These are phyloP conservation scores for Camelina laxa DNA, from an alignment of 345 rosid species.

Conservation along the genomic window DNA sequence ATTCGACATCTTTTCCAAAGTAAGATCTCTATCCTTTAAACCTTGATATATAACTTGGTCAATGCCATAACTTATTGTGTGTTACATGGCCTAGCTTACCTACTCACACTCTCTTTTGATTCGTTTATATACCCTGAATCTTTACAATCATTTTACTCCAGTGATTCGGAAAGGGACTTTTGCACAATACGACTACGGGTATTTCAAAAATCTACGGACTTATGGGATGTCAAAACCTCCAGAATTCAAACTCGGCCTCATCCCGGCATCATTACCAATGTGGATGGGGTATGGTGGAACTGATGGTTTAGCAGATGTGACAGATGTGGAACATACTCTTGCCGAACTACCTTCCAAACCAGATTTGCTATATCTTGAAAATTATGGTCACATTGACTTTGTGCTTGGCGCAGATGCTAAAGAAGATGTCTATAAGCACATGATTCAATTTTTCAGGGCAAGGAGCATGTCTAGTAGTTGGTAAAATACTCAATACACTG, in stretches of 20 bases:
- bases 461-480: conserved; percentile 48
- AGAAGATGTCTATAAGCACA: conserved; percentile 61
- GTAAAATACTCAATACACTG: conserved; percentile 32
- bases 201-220: conserved; percentile 58
- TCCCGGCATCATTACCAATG: conserved; percentile 73
- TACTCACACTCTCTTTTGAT: conserved; percentile 6
- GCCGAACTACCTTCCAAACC: conserved; percentile 59
- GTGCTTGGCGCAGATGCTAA: conserved; percentile 59
- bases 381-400: conserved; percentile 81
- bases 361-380: conserved; percentile 69
- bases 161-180: conserved; percentile 95
- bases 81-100: conserved; percentile 13
- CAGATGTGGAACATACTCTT: conserved; percentile 71
- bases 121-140: background rate
- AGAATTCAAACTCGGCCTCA: conserved; percentile 59
- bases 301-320: conserved; percentile 72
- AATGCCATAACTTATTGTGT: background rate
- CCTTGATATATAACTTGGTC: background rate
- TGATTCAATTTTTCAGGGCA: conserved; percentile 73
- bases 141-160: conserved; percentile 30
- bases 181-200: conserved; percentile 75
- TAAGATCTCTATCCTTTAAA: conserved; percentile 43
- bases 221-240: conserved; percentile 74
- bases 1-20: conserved; percentile 92
- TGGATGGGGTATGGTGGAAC: conserved; percentile 92